Conservation (phyloP, 2,329 filamentous ascomycete genomes). For the Dothiorella sarmentorum region DNA sequence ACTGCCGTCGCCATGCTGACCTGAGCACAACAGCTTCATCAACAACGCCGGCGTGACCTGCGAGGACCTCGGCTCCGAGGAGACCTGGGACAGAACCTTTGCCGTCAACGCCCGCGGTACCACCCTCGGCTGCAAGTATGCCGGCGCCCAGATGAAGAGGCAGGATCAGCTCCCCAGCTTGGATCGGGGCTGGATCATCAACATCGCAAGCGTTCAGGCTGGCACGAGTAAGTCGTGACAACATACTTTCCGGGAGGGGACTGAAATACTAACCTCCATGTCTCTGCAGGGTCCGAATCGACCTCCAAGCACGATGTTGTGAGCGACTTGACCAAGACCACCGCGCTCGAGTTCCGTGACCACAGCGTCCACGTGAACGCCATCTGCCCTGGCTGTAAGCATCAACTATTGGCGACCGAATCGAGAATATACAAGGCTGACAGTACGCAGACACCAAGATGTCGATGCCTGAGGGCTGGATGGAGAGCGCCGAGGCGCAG, state of each 20-base stretch:
- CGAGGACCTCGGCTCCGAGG: conserved; percentile 26
- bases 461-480: conserved; percentile 26
- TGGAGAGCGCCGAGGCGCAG: conserved; percentile 14
- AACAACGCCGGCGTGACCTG: conserved; percentile 35
- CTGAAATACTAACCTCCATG: not conserved
- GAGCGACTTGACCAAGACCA: conserved; percentile 45
- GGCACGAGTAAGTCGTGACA: conserved; percentile 24
- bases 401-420: conserved; percentile 9
- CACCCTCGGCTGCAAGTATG: conserved; percentile 35
- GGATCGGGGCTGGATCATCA: conserved; percentile 53
- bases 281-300: conserved; percentile 39
- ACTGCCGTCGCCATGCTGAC: conserved; percentile 21
- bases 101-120: conserved; percentile 32
- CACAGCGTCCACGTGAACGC: conserved; percentile 53
- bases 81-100: conserved; percentile 31
- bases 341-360: conserved; percentile 50
- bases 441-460: conserved; percentile 25
- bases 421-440: not conserved
- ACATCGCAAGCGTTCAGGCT: conserved; percentile 48
- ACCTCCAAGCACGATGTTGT: conserved; percentile 47
- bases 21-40: conserved; percentile 17
- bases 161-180: conserved; percentile 27
- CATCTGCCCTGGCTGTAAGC: conserved; percentile 51
- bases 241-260: not conserved
- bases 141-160: conserved; percentile 31